These are phyloP conservation scores for Blastocrithidia nonstop DNA, from an alignment of 208 protist genomes.

Conservation along the genomic window DNA sequence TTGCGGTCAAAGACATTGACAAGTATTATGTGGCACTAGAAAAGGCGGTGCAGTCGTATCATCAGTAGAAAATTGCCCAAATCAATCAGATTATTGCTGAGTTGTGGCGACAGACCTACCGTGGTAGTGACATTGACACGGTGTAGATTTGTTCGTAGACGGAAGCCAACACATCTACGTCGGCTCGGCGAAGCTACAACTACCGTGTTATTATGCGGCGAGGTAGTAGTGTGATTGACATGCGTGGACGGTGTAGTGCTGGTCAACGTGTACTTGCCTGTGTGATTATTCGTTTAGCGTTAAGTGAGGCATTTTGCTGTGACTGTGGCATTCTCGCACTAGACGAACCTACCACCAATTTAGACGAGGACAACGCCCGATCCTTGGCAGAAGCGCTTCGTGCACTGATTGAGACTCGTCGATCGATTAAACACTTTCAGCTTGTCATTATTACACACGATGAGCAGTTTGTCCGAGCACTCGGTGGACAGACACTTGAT, in stretches of 20 bases:
- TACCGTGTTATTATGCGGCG: conserved; percentile 95
- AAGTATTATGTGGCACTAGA: conserved; percentile 87
- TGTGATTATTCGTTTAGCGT: conserved; percentile 97
- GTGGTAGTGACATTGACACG: conserved; percentile 94
- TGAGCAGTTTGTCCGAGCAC: conserved; percentile 94
- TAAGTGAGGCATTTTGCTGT: conserved; percentile 97
- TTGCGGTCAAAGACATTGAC: conserved; percentile 78
- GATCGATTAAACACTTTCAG: conserved; percentile 90
- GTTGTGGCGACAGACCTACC: conserved; percentile 96
- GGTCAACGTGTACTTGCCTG: conserved; percentile 97
- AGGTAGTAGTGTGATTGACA: conserved; percentile 92
- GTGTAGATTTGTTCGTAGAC: conserved; percentile 94
- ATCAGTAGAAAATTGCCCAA: conserved; percentile 96
- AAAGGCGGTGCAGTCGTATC: conserved; percentile 94
- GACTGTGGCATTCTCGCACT: conserved; percentile 99
- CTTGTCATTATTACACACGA: conserved; percentile 99
- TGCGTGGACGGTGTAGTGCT: conserved; percentile 97
- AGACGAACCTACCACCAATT: conserved; percentile 99
- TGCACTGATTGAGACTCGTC: conserved; percentile 65
- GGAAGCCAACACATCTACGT: conserved; percentile 50
- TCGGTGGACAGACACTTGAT: conserved; percentile 69
- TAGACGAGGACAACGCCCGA: conserved; percentile 91
- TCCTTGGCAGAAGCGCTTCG: conserved; percentile 70
- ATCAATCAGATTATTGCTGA: conserved; percentile 97
- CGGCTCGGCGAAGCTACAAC: conserved; percentile 59